Base-by-base conservation (phyloP, 1,139 yeast genomes). In the Geotrichum phurueaensis region DNA sequence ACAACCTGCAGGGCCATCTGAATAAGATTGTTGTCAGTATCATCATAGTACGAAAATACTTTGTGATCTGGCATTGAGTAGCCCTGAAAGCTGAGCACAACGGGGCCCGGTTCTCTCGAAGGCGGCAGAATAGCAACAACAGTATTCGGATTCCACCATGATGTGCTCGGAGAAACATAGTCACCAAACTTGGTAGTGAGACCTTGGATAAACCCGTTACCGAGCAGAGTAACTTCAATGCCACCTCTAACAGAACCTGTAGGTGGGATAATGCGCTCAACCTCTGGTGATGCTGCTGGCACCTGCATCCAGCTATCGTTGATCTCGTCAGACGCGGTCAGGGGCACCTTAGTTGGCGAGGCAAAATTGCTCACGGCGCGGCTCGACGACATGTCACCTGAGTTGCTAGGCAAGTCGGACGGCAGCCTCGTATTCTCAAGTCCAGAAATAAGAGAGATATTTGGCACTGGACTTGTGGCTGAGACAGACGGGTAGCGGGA, bases 211-310 rank as follows among this genome's bases (percentile, higher is more conserved):
- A 91, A 91, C 65, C 89, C 89, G 60, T 84, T 80, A 1, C 98
- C 98, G 53, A 91, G 77, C 53, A 91, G 75, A 0, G 97, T 92
- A 13, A 91, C 89, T 71, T 91, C 98, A 58, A 90, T 87, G 53
- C 97, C 97, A 66, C 98, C 97, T 68, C 96, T 81, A 29, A 90
- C 81, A 9, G 97, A 96, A 5, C 98, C 98, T 70, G 87, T 94
- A 0, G 94, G 87, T 0, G 98, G 98, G 61, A 91, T 90, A 10
- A 91, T 86, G 66, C 94, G 81, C 72, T 89, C 90, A 63, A 90
- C 86, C 0, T 81, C 75, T 1, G 94, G 92, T 25, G 77, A 51
- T n/a, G 48, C 25, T n/a, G 29, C 45, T 13, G 22, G 18, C 2
- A 45, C 15, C 18, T 18, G 27, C 13, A 10, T 12, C 56, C 56